Evolutionary conservation across 176 grass and related monocot genomes (phyloP), one percentile per base, ranked within the genome.

Genomic region (Musa itinerans): DNA sequence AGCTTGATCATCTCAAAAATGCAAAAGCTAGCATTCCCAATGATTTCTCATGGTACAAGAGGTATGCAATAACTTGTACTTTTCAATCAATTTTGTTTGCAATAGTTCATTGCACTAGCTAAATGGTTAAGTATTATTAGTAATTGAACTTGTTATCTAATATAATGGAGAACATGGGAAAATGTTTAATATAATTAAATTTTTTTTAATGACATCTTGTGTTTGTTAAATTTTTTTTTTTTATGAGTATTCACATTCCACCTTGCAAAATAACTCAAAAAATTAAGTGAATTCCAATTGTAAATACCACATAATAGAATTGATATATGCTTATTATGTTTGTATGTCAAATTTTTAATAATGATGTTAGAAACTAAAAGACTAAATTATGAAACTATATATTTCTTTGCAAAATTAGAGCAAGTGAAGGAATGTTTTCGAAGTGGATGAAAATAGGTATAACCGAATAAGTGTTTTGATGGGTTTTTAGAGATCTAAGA

Each of bases 21-120:
- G 90, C 94, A 83, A 97, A 97, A 89, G 90, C 94, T 80, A 97
- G 94, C 85, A 93, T 97, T 78, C 94, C 94, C 69, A 97, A 97
- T 89, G 94, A 97, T 82, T 97, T 97, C 90, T 89, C 94, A 80
- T 97, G 94, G 90, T 97, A 97, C 73, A 97, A 97, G 75, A 97
- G 94, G 94, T 97, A 93, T 48, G 78, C 25, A 58, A 25, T 50
- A 61, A 3, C 53, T 56, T 82, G 49, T 48, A 59, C 43, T 74
- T 86, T 11, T 63, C 73, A 50, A 80, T 72, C 17, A 67, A 8
- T 77, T 81, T 70, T 34, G 29, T 25, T 65, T 65, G 24, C 17
- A 25, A 65, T 65, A 23, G 63, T 26, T 21, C 22, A 9, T 14
- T 3, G 15, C 16, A 8, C 17, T 29, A 1, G 27, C 21, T 68